These are phyloP conservation scores for Liquidambar formosana DNA, from an alignment of 164 flowering plant genomes.

Conservation along the genomic window DNA sequence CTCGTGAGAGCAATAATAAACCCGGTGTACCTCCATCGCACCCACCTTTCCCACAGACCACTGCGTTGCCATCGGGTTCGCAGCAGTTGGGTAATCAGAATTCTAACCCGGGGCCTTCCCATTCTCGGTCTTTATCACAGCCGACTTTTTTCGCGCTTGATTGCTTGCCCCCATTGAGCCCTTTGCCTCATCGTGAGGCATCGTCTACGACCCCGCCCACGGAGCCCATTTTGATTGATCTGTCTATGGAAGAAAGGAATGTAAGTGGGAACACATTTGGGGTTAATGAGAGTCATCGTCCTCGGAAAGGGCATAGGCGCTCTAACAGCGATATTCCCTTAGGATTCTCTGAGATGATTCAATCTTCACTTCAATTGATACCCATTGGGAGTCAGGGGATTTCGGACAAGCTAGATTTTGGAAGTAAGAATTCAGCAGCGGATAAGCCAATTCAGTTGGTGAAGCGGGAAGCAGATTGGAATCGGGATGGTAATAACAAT, in stretches of 20 bases:
- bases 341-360: constrained; percentile 11
- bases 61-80: not conserved
- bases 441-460: constrained; percentile 9
- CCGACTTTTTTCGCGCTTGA: constrained; percentile 14
- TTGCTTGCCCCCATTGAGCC: constrained; percentile 18
- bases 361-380: constrained; percentile 14
- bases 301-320: constrained; percentile 21
- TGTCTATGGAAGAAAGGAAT: constrained; percentile 13
- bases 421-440: not conserved
- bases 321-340: constrained; percentile 25
- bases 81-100: not conserved
- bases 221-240: not conserved
- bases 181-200: constrained; percentile 13
- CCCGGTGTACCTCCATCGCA: constrained; percentile 6
- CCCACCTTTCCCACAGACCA: constrained; percentile 1
- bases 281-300: constrained; percentile 13
- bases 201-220: not conserved
- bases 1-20: constrained; percentile 4
- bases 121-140: constrained; percentile 16
- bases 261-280: constrained; percentile 1
- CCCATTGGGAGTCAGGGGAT: constrained; percentile 7
- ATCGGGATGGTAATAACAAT: constrained; percentile 2
- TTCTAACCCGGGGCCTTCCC: constrained; percentile 9
- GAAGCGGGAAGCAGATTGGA: constrained; percentile 7
- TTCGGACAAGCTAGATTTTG: not conserved